A percentile compares a stretch with the other conserved stretches of the same genome.
Conservation (phyloP, 257 asterid genomes). For the Anisodus tanguticus region DNA sequence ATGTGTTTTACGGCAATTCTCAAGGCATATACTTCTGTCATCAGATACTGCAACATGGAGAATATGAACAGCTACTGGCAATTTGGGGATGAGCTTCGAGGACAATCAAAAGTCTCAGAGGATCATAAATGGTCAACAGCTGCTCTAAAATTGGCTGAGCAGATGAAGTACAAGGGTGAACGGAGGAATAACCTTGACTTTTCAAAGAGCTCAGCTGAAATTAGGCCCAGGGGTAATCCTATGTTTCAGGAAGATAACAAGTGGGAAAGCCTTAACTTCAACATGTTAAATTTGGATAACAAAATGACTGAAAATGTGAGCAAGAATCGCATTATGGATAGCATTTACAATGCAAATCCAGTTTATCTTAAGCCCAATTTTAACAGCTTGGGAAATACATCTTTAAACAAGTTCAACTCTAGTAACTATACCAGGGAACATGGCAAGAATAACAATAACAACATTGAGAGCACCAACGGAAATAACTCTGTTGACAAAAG, state of each 20-base stretch:
- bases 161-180: slow-evolving; percentile 73
- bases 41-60: slow-evolving; percentile 64
- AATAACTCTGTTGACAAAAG: slow-evolving; percentile 73
- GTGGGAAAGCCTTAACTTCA: slow-evolving; percentile 73
- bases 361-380: slow-evolving; percentile 62
- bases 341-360: slow-evolving; percentile 59
- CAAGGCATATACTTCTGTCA: slow-evolving; percentile 16
- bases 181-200: slow-evolving; percentile 82
- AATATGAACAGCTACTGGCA: slow-evolving; percentile 78
- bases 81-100: slow-evolving; percentile 91
- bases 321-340: slow-evolving; percentile 53
- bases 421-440: slow-evolving; percentile 58
- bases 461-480: slow-evolving; percentile 50
- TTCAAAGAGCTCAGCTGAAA: slow-evolving; percentile 64
- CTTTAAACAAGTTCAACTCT: slow-evolving; percentile 58
- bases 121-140: slow-evolving; percentile 89
- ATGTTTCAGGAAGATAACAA: slow-evolving; percentile 78
- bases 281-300: slow-evolving; percentile 71
- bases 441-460: slow-evolving; percentile 41
- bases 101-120: slow-evolving; percentile 78
- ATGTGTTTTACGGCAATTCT: not conserved
- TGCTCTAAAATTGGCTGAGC: slow-evolving; percentile 87
- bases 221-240: slow-evolving; percentile 62
- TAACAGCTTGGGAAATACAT: slow-evolving; percentile 49
- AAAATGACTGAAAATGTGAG: slow-evolving; percentile 60